Conservation (phyloP, 768 basidiomycete genomes). For the Lentinus tigrinus region DNA sequence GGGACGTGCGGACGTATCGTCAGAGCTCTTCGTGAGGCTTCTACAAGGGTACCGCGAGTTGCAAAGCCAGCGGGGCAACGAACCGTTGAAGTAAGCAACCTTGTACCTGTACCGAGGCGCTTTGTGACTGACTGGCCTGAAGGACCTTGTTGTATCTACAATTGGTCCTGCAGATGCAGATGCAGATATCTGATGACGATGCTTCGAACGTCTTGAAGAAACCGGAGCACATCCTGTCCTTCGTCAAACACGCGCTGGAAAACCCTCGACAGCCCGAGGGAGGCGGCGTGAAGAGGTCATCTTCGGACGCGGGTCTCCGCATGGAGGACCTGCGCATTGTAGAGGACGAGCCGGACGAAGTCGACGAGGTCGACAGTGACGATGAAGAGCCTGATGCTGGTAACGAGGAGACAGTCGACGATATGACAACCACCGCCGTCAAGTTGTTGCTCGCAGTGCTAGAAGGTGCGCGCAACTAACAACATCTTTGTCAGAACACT, state of each 20-base stretch:
- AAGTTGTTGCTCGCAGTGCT: conserved; percentile 81
- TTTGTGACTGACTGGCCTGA: background rate
- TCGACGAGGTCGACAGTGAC: conserved; percentile 37
- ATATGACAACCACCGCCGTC: conserved; percentile 71
- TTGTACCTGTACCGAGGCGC: background rate
- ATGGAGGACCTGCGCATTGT: conserved; percentile 39
- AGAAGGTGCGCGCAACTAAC: conserved; percentile 60
- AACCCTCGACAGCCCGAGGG: conserved; percentile 9
- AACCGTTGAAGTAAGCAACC: conserved; percentile 50
- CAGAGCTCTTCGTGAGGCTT: conserved; percentile 69
- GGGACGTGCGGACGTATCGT: conserved; percentile 66
- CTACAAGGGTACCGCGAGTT: conserved; percentile 64
- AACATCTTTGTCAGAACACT: too few relatives aligned
- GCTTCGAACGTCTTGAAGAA: conserved; percentile 58
- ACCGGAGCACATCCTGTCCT: conserved; percentile 75
- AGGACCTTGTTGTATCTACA: conserved; percentile 77
- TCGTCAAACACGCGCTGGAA: conserved; percentile 77
- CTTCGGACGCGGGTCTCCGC: conserved; percentile 24
- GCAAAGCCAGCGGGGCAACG: conserved; percentile 37
- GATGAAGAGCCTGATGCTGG: conserved; percentile 55
- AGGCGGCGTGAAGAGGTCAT: background rate
- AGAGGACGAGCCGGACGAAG: conserved; percentile 29
- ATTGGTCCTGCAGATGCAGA: conserved; percentile 79
- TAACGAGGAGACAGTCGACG: conserved; percentile 39
- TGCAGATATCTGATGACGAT: conserved; percentile 55